Base-by-base conservation (phyloP, 352 stramenopile genomes). In the Peronospora farinosa region DNA sequence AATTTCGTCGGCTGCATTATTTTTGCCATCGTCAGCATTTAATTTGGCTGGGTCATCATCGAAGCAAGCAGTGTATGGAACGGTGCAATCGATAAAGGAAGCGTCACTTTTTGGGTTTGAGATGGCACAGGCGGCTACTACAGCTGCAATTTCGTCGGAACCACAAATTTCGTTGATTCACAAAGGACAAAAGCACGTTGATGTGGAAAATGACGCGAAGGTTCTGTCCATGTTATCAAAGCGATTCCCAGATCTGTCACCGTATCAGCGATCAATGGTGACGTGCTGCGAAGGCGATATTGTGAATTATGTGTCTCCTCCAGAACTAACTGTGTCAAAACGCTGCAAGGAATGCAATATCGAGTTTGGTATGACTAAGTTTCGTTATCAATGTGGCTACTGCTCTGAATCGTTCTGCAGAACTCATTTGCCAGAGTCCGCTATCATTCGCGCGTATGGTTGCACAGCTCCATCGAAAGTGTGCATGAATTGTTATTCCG, bases 281-380 rank as follows among this genome's bases (percentile, higher is more conserved):
- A 82, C 65, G 3, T 90, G 79, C 48, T 93, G 79, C 31, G 52
- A 68, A 41, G 69, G 71, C 32, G 77, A 65, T 10, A 68, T 67
- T 6, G 63, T 66, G 1, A 67, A 64, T 15, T 67, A 71, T 52
- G 45, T 88, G 33, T 69, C 65, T 10, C 78, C 79, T 16, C 80
- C 80, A n/a, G 82, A 91, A 40, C 56, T 76, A 17, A 81, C 56
- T 0, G 69, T 71, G 27, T 70, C 63, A 0, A 87, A 86, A 31
- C 47, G 69, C 7, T 93, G 82, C 63, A 89, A 86, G 36, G 55
- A 63, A 31, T 94, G 83, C 65, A 54, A 67, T 1, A 50, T 79
- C 0, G 70, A 86, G 42, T 94, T 94, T 50, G 79, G 80, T 8
- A 68, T 94, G 53, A 88, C 75, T 5, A 89, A 88, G 57, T 94